phyloP scores from a whole-genome alignment of 176 grass and related monocot species.

The Phoenix dactylifera region DNA sequence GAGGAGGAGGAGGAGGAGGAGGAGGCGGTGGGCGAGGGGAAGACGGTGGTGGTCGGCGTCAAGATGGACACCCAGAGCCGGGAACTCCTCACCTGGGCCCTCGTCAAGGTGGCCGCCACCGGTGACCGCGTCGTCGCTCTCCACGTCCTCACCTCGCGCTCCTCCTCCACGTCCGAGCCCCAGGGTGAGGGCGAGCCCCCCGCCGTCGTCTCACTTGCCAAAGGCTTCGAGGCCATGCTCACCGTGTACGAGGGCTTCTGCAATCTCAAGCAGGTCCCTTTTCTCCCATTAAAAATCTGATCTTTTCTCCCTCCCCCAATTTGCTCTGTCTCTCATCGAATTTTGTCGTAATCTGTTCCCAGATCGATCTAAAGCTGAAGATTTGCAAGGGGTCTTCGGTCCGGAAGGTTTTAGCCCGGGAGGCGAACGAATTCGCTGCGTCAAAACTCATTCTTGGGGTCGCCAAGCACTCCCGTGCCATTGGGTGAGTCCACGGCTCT shows the following conservation, averaged over 20 bases:
- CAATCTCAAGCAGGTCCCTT: conserved; percentile 81
- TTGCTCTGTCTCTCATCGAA: not conserved
- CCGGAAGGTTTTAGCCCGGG: conserved; percentile 60
- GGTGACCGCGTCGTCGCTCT: conserved; percentile 75
- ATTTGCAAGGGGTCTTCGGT: conserved; percentile 83
- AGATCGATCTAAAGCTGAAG: conserved; percentile 92
- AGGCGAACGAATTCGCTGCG: conserved; percentile 49
- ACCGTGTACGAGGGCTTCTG: conserved; percentile 81
- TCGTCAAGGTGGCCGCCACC: conserved; percentile 54
- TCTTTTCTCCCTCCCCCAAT: not conserved
- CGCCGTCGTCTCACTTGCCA: conserved; percentile 4
- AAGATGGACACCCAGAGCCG: conserved; percentile 63
- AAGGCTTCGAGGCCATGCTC: conserved; percentile 76
- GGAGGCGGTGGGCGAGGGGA: conserved; percentile 19
- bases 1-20: not conserved
- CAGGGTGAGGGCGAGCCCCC: not conserved
- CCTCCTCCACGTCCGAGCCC: conserved; percentile 7
- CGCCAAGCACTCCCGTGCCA: conserved; percentile 39
- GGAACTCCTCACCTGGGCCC: conserved; percentile 75
- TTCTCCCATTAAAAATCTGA: not conserved
- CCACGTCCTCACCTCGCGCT: conserved; percentile 49
- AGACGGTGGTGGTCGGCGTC: conserved; percentile 68
- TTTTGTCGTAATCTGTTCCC: not conserved
- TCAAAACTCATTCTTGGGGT: conserved; percentile 70
- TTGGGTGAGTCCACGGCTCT: conserved; percentile 35